Conservation (phyloP, 179 eudicot genomes). For the Sideroxylon spinosum region DNA sequence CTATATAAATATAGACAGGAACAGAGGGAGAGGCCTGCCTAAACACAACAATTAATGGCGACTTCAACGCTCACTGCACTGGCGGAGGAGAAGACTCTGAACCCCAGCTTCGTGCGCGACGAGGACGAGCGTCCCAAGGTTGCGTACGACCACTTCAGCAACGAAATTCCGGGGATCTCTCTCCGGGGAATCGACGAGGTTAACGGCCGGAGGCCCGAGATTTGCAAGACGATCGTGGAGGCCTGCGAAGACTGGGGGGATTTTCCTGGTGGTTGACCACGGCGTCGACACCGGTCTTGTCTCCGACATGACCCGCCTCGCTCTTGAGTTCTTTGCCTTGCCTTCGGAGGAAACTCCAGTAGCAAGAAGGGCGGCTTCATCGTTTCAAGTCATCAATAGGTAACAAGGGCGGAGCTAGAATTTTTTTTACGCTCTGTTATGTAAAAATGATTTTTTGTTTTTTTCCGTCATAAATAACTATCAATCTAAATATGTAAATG, state of each 20-base stretch:
- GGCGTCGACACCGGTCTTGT: conserved; percentile 48
- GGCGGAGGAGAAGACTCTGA: conserved; percentile 28
- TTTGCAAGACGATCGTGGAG: conserved; percentile 59
- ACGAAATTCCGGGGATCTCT: conserved; percentile 63
- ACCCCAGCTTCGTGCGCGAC: conserved; percentile 40
- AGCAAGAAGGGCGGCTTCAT: conserved; percentile 95
- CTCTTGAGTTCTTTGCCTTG: conserved; percentile 62
- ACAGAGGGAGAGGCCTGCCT: too few relatives aligned
- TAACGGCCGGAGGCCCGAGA: conserved; percentile 39
- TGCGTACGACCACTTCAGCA: conserved; percentile 55
- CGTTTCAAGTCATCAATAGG: conserved; percentile 93
- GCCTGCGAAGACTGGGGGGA: conserved; percentile 89
- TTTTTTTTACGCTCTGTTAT: too few relatives aligned
- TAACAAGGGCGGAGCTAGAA: too few relatives aligned
- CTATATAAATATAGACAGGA: too few relatives aligned
- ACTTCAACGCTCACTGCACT: conserved; percentile 24
- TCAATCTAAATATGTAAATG: too few relatives aligned
- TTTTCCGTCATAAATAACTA: too few relatives aligned
- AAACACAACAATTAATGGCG: too few relatives aligned
- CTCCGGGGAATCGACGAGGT: conserved; percentile 51
- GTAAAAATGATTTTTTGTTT: too few relatives aligned
- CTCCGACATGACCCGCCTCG: conserved; percentile 56
- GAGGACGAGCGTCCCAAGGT: conserved; percentile 86
- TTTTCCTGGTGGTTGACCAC: conserved; percentile 86
- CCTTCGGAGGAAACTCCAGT: conserved; percentile 69